A percentile compares a stretch with the other conserved stretches of the same genome.
These are phyloP conservation scores for Podospora pseudocomata DNA, from an alignment of 495 filamentous ascomycete genomes.

Conservation along the genomic window DNA sequence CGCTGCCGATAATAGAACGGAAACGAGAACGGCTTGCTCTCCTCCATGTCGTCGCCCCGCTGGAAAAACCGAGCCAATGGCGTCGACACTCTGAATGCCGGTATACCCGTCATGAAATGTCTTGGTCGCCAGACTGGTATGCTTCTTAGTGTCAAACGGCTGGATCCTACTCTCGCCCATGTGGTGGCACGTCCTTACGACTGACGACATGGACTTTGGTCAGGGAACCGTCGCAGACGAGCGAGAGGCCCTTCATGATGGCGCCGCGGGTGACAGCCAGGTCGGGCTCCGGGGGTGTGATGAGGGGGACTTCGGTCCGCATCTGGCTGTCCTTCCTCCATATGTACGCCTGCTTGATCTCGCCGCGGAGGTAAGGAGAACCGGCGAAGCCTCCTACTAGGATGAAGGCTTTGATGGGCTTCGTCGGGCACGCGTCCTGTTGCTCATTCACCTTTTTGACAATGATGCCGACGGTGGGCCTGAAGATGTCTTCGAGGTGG, in stretches of 20 bases:
- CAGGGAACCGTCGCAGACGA: constrained; percentile 28
- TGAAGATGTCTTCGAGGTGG: constrained; percentile 52
- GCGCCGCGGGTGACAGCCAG: constrained; percentile 43
- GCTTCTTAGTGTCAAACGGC: constrained; percentile 35
- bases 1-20: constrained; percentile 22
- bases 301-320: constrained; percentile 37
- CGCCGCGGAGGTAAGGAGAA: constrained; percentile 60
- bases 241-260: constrained; percentile 45
- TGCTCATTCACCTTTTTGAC: constrained; percentile 59
- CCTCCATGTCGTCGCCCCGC: constrained; percentile 29
- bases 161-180: constrained; percentile 39
- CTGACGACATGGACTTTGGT: constrained; percentile 41
- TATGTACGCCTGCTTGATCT: constrained; percentile 30
- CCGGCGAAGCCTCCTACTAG: constrained; percentile 71
- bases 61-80: constrained; percentile 38
- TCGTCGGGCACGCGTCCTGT: constrained; percentile 41
- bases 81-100: constrained; percentile 26
- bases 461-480: constrained; percentile 56
- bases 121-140: constrained; percentile 27
- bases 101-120: constrained; percentile 23
- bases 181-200: constrained; percentile 48
- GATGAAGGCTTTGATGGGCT: constrained; percentile 53
- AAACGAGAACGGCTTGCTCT: constrained; percentile 30
- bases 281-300: constrained; percentile 63
- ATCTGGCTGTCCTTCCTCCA: too few relatives aligned